Evolutionary conservation across 2,329 filamentous ascomycete species (phyloP), one percentile per base, ranked within the genome.

Genomic region (Xylariaceae sp.): DNA sequence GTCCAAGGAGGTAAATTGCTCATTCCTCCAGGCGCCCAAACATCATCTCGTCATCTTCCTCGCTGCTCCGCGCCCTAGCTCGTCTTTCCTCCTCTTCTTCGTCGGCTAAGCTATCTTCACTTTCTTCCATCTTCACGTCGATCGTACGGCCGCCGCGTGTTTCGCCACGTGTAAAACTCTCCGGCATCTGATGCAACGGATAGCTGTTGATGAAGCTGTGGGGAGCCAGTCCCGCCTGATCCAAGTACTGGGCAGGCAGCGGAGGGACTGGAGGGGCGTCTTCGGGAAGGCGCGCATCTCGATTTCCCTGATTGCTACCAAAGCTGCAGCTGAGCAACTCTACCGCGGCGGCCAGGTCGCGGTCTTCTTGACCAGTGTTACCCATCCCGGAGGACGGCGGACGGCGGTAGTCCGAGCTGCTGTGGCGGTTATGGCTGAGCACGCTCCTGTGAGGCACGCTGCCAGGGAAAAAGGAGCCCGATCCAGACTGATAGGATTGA

Each of bases 21-120:
- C 72, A 92, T 64, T 94, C 88, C 66, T 98, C 92, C 90, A 97
- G 97, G 52, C 80, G 79, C 41, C 89, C 89, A 69, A 98, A 98
- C 55, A 97, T 85, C 58, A 89, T 89, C 50, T 96, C 89, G 51
- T 97, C 90, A 47, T 94, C 88, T 53, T 95, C 89, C 53, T 94
- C 86, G 61, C 81, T 83, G 46, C 55, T 56, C 31, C 83, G 76
- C 35, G 76, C 76, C 39, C 77, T 74, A 34, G 71, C 75, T 39
- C 67, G 71, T 52, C 68, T 66, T 44, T 71, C 70, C 42, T 81
- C 76, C 45, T 85, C 80, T 51, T 83, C 78, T 38, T 87, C 81
- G 48, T 79, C 78, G 52, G 71, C 70, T 48, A 74, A 69, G 61
- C 74, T 81, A 41, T 80, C 78, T 50, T 76, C 69, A 52, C 75